Conservation (phyloP, 495 filamentous ascomycete species). For the Penicillium chermesinum region DNA sequence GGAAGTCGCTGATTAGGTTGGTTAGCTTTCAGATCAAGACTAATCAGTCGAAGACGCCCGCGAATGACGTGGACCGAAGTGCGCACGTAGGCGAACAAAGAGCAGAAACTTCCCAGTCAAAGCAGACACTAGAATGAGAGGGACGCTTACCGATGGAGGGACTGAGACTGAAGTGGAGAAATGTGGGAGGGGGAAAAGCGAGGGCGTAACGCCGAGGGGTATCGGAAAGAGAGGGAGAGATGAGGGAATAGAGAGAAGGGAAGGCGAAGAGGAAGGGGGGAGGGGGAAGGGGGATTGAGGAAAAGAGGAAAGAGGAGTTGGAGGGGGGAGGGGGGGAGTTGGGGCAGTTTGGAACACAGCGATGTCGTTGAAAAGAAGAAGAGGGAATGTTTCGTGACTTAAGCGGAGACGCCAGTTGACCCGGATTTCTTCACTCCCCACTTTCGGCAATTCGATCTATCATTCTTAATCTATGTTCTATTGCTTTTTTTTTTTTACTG, state of each 20-base stretch:
- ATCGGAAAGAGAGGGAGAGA: conserved; percentile 13
- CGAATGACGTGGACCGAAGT: conserved; percentile 1
- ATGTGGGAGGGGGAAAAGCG: conserved; percentile 20
- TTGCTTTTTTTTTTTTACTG: not conserved
- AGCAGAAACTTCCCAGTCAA: not conserved
- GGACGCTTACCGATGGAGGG: conserved; percentile 19
- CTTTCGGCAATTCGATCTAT: not conserved
- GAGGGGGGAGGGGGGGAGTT: conserved; percentile 20
- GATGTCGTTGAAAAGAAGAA: conserved; percentile 23
- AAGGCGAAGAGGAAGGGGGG: conserved; percentile 17
- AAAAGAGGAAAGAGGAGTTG: conserved; percentile 18
- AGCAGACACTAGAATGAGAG: not conserved
- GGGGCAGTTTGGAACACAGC: conserved; percentile 9
- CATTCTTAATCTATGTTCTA: not conserved
- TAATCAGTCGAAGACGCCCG: not conserved
- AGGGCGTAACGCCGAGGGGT: conserved; percentile 15
- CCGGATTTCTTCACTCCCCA: not conserved
- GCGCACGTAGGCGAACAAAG: not conserved
- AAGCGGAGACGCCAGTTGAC: conserved; percentile 15
- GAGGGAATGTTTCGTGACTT: conserved; percentile 21
- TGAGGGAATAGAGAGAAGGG: conserved; percentile 15
- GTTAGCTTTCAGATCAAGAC: conserved; percentile 6
- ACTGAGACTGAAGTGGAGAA: conserved; percentile 27
- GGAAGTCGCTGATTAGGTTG: conserved; percentile 9
- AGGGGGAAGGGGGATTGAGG: conserved; percentile 14